These are phyloP conservation scores for Scutellaria minor DNA, from an alignment of 257 asterid species.

Conservation along the genomic window DNA sequence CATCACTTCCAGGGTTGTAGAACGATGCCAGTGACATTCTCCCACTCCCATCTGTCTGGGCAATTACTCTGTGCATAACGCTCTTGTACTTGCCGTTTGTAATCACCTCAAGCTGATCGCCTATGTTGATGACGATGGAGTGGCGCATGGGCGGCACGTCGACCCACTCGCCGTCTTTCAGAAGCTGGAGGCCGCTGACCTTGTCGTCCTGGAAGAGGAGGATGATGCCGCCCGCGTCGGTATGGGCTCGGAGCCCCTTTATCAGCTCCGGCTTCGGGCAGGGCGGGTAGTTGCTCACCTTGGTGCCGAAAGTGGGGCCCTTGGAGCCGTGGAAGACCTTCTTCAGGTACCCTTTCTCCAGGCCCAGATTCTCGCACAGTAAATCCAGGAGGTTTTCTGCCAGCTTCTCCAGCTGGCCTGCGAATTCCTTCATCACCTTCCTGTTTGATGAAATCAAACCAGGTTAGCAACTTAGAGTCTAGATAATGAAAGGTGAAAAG, in stretches of 20 bases:
- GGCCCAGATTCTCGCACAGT: constrained; percentile 64
- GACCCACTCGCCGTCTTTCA: constrained; percentile 66
- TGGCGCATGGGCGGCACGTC: constrained; percentile 72
- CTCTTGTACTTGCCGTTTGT: constrained; percentile 73
- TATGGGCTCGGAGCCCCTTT: constrained; percentile 72
- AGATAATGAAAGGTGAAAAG: no score
- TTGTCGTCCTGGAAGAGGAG: constrained; percentile 69
- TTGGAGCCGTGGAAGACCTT: constrained; percentile 53
- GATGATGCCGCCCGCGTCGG: constrained; percentile 71
- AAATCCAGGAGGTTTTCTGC: constrained; percentile 63
- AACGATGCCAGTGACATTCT: constrained; percentile 68
- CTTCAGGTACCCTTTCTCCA: constrained; percentile 61
- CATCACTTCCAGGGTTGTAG: constrained; percentile 69
- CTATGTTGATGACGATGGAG: constrained; percentile 67
- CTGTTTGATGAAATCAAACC: constrained; percentile 23
- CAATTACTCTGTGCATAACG: constrained; percentile 60
- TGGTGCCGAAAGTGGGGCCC: constrained; percentile 65
- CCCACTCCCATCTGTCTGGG: constrained; percentile 55
- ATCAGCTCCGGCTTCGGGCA: constrained; percentile 69
- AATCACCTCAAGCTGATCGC: constrained; percentile 73
- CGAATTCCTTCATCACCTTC: constrained; percentile 59
- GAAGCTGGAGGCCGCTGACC: constrained; percentile 73
- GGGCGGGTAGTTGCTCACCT: constrained; percentile 69
- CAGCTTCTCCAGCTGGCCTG: constrained; percentile 48
- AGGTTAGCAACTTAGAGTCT: no score